phyloP scores from a whole-genome alignment of 2,329 filamentous ascomycete species.

The Niveomyces coronatus region DNA sequence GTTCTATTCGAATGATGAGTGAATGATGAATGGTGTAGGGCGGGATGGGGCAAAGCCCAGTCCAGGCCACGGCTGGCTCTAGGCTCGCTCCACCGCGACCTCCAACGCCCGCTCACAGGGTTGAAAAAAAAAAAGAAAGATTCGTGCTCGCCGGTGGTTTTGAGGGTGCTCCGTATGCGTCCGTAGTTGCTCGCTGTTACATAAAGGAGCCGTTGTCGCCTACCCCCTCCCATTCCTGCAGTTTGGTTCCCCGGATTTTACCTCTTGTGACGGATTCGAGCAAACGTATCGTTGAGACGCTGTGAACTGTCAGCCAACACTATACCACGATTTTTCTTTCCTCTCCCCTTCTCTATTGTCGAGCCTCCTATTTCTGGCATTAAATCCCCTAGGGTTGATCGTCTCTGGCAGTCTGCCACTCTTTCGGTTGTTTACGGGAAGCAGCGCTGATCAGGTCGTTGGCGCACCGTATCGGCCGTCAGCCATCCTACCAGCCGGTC shows the following conservation, averaged over 20 bases:
- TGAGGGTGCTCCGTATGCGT: no score
- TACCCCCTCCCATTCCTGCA: slow-evolving; percentile 1
- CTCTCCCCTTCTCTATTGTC: no score
- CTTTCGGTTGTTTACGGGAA: no score
- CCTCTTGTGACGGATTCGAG: slow-evolving; percentile 6
- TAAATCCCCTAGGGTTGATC: background rate
- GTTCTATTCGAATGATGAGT: no score
- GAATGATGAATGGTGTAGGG: no score
- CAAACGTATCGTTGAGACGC: background rate
- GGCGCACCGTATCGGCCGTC: no score
- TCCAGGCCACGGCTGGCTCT: slow-evolving; percentile 7
- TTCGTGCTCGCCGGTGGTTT: no score
- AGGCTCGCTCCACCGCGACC: slow-evolving; percentile 7
- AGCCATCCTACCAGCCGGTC: background rate
- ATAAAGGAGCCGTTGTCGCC: slow-evolving; percentile 12
- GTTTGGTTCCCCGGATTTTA: slow-evolving; percentile 5
- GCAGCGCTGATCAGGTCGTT: no score
- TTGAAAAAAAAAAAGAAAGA: no score
- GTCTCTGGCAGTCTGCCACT: no score
- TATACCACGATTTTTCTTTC: background rate
- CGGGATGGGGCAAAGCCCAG: slow-evolving; percentile 4
- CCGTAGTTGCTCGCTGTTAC: no score
- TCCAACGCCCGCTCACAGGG: background rate
- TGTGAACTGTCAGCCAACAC: slow-evolving; percentile 2
- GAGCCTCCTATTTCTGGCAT: background rate